Conservation (phyloP, 139 green algal species). For the Tetratostichococcus sp. region DNA sequence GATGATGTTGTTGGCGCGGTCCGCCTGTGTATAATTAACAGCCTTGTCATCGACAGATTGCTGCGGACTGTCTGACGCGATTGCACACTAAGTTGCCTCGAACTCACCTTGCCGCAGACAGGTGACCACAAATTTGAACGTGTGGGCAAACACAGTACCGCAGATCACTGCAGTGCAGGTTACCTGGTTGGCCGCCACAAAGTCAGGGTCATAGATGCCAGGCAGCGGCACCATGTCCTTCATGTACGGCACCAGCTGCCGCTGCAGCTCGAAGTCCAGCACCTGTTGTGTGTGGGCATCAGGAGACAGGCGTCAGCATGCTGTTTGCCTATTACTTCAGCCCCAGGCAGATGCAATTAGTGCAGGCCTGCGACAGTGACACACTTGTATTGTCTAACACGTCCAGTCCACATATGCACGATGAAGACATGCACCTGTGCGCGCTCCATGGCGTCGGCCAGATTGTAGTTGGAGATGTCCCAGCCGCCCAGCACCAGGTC, state of each 20-base stretch:
- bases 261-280: slow-evolving; percentile 95
- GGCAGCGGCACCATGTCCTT: slow-evolving; percentile 87
- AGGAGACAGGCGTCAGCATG: neutral
- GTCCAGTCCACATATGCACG: no score
- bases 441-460: slow-evolving; percentile 94
- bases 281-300: no score
- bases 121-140: no score
- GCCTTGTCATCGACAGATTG: no score
- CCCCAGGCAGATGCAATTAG: neutral
- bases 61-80: no score
- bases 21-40: slow-evolving; percentile 38
- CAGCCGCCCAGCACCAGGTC: slow-evolving; percentile 96
- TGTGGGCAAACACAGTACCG: no score
- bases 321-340: neutral
- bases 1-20: slow-evolving; percentile 91
- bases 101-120: no score
- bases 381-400: no score
- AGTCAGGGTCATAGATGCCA: slow-evolving; percentile 93
- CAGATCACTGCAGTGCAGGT: no score
- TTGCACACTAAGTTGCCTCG: no score
- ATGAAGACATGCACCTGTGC: slow-evolving; percentile 38
- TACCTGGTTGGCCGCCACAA: slow-evolving; percentile 95
- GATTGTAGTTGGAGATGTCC: slow-evolving; percentile 93
- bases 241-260: slow-evolving; percentile 94
- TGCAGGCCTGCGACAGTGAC: neutral